Base-by-base conservation (phyloP, 163 green algal species). In the Picocystis sp. region DNA sequence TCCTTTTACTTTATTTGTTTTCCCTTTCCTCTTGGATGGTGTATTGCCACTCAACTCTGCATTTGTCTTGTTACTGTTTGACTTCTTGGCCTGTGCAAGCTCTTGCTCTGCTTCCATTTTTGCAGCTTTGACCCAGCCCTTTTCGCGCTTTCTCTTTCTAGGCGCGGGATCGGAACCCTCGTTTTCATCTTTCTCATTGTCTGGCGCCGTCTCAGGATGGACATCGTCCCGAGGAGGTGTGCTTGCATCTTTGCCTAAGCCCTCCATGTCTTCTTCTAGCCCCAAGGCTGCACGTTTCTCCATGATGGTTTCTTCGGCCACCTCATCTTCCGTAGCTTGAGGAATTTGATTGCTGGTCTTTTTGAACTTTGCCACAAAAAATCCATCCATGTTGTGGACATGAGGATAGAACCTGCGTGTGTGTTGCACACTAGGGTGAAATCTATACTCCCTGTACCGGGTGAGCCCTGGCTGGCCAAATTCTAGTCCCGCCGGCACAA, bases 361-460 rank as follows among this genome's bases (percentile, higher is more conserved):
- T 66, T 92, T 89, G 21, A 95, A 69, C 75, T 95, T 95, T 73
- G 81, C 92, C 25, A 95, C 86, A 53, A 94, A 95, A 71, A 94
- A 94, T 23, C 85, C 82, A 53, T 98, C 90, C 61, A 99, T 60
- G 73, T 99, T 99, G 72, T 99, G 88, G 6, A 82, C 79, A 58
- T 99, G 91, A 0, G 91, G 91, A 71, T 94, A 99, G 77, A 94
- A 98, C 45, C 91, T 78, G 14, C 83, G 67, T 12, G 82, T 69
- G 41, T 92, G 59, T 11, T 72, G 55, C 3, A 97, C 50, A 1
- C 78, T 87, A 13, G 90, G 87, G 69, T 97, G 90, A 69, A 98
- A 96, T 34, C 83, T 71, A 70, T 87, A 83, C 61, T 95, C 89
- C 1, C 86, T 69, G 67, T 84, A 93, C 25, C 64, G 61, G 5